phyloP scores from a whole-genome alignment of 805 yeast species.

The Pichia membranifaciens region DNA sequence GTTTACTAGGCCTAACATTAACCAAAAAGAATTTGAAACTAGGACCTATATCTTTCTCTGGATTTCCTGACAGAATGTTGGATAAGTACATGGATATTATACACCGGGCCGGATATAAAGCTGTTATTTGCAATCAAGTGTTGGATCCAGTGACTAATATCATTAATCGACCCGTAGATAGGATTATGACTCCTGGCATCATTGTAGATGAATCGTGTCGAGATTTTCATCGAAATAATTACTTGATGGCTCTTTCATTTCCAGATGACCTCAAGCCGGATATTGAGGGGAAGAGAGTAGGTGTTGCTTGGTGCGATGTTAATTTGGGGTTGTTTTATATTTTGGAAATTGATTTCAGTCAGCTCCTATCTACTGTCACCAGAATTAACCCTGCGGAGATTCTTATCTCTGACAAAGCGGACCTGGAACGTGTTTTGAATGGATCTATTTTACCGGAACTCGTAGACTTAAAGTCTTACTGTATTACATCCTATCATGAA shows the following conservation, averaged over 20 bases:
- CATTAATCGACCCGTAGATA: conserved; percentile 62
- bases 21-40: conserved; percentile 47
- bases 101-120: conserved; percentile 64
- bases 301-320: conserved; percentile 84
- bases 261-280: conserved; percentile 42
- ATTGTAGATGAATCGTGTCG: conserved; percentile 80
- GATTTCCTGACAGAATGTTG: conserved; percentile 73
- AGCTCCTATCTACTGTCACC: conserved; percentile 63
- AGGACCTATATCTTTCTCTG: conserved; percentile 72
- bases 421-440: conserved; percentile 32
- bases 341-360: conserved; percentile 54
- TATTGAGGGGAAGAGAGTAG: conserved; percentile 41
- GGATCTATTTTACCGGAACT: conserved; percentile 55
- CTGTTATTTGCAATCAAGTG: conserved; percentile 77
- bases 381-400: conserved; percentile 81
- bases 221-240: conserved; percentile 67
- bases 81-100: conserved; percentile 68
- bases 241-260: conserved; percentile 56
- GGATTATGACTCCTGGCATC: conserved; percentile 91
- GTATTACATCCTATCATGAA: conserved; percentile 46
- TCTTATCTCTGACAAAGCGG: conserved; percentile 45
- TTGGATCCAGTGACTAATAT: conserved; percentile 24
- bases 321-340: conserved; percentile 76
- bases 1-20: conserved; percentile 63
- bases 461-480: conserved; percentile 53